phyloP scores from a whole-genome alignment of 129 eudicot species.

The Pulicaria dysenterica region DNA sequence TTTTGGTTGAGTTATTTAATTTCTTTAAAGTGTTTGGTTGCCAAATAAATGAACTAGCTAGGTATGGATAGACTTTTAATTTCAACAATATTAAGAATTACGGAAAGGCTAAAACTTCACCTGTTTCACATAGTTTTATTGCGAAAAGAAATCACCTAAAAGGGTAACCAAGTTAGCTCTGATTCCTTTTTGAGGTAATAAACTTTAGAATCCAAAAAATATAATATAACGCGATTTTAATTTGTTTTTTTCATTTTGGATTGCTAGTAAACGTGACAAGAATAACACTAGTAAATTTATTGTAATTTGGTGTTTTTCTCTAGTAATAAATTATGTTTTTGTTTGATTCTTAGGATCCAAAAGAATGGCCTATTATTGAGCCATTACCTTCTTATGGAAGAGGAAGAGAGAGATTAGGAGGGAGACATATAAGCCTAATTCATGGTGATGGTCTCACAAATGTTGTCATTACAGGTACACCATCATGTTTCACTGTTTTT shows the following conservation, averaged over 20 bases:
- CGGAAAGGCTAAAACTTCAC: slow-evolving; percentile 8
- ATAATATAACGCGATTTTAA: too few relatives aligned
- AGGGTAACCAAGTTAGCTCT: too few relatives aligned
- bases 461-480: slow-evolving; percentile 92
- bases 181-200: too few relatives aligned
- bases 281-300: too few relatives aligned
- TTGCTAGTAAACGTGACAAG: too few relatives aligned
- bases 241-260: too few relatives aligned
- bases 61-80: slow-evolving; percentile 11
- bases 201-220: too few relatives aligned
- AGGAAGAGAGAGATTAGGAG: slow-evolving; percentile 96
- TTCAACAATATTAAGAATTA: slow-evolving; percentile 15
- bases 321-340: background rate
- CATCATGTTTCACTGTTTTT: slow-evolving; percentile 14
- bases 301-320: too few relatives aligned
- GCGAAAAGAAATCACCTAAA: too few relatives aligned
- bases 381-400: slow-evolving; percentile 98
- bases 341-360: slow-evolving; percentile 55
- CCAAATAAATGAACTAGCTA: slow-evolving; percentile 27
- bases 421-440: slow-evolving; percentile 87
- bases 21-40: slow-evolving; percentile 24
- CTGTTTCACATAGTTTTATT: background rate
- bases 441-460: slow-evolving; percentile 77
- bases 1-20: slow-evolving; percentile 38
- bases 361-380: slow-evolving; percentile 94